Evolutionary conservation across 139 green algal genomes (phyloP).

Genomic region (Asterochloris sp.): DNA sequence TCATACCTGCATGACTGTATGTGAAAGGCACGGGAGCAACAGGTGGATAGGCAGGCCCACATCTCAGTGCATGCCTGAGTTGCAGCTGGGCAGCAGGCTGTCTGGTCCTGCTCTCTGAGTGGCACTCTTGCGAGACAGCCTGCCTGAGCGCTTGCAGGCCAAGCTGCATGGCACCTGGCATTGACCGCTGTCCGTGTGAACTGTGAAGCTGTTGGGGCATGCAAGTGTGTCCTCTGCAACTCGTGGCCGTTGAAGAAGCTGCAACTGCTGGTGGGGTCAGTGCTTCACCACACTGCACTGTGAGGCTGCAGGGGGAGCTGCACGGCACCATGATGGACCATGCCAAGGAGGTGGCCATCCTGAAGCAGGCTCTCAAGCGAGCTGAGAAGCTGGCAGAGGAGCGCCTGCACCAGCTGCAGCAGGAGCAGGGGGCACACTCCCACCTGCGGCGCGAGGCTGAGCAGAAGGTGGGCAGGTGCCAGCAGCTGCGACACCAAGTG

Average conservation of each 20-base stretch:
- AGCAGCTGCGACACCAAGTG: not conserved
- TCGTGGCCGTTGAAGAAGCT: not conserved
- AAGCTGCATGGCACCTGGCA: not conserved
- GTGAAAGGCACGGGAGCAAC: not conserved
- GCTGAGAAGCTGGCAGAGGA: conserved; percentile 2
- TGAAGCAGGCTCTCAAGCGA: not conserved
- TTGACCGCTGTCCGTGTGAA: not conserved
- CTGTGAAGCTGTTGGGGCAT: not conserved
- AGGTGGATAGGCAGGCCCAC: not conserved
- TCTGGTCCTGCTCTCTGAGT: not conserved
- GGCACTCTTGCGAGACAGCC: not conserved
- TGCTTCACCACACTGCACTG: not conserved
- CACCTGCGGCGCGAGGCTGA: not conserved
- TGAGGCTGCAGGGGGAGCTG: not conserved
- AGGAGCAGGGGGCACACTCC: not conserved
- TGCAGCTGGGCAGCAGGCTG: not conserved
- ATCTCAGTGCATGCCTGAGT: not conserved
- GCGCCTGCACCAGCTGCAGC: not conserved
- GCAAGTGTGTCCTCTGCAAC: not conserved
- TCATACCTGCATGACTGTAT: not conserved
- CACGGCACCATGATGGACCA: not conserved
- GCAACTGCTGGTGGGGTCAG: not conserved
- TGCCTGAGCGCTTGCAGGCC: not conserved
- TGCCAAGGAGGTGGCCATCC: not conserved
- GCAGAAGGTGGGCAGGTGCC: not conserved